Base-by-base conservation (phyloP, 169 alveolate species). In the Theileria luwenshuni region DNA sequence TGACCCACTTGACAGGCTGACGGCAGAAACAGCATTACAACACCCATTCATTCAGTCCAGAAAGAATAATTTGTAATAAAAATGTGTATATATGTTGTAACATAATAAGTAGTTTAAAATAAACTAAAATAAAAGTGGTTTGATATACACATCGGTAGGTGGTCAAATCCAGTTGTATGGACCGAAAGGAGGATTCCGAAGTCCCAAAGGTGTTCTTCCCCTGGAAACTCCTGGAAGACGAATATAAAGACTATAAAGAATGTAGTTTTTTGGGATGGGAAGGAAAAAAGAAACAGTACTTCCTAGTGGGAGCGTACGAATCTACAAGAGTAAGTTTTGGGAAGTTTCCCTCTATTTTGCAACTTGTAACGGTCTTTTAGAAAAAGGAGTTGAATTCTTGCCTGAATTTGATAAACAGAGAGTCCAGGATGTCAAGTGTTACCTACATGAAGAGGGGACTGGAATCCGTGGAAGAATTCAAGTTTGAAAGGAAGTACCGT, bases 11-110 rank as follows among this genome's bases (percentile, higher is more conserved):
- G 83, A 91, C 63, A 72, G 98, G 48, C 89, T 94, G 23, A 91
- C 68, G 25, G 93, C 98, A n/a, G 62, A 83, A 52, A 96, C 92
- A 71, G 96, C 97, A 47, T 76, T 97, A 76, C 86, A 94, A 0
- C 99, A 97, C 84, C 97, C 97, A 38, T 96, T 93, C 86, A 96
- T 95, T 25, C 35, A 23, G 30, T 25, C 30, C 5, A 25, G 41
- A 51, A 10, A 51, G 10, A 25, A 10, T 7, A 25, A 25, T 6
- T 5, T 25, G 10, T 7, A 51, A 5, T 25, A 51, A 25, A 7
- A 5, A 7, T 7, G 30, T 23, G 10, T 6, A 51, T 51, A 23
- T 6, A 10, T 51, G 61, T 51, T 6, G 15, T 23, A 38, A 38
- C 5, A 38, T 38, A 38, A 38, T 38, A 38, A 38, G 45, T 38